These are phyloP conservation scores for Grosmannia serpens DNA, from an alignment of 2,329 filamentous ascomycete species.

Conservation along the genomic window DNA sequence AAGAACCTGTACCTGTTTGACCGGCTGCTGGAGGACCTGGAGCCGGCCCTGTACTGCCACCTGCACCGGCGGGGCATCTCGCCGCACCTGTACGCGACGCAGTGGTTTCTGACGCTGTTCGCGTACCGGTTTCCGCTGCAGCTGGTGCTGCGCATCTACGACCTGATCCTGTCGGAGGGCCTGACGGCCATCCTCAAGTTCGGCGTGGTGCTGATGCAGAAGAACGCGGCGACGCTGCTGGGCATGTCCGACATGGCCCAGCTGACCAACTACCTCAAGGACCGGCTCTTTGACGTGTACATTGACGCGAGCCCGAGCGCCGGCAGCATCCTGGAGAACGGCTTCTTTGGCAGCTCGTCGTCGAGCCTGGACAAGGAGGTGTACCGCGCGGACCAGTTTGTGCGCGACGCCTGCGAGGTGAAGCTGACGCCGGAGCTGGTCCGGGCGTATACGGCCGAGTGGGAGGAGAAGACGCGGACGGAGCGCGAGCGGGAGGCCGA, in stretches of 20 bases:
- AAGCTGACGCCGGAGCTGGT: constrained; percentile 76
- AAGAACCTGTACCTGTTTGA: constrained; percentile 93
- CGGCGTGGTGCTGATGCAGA: constrained; percentile 90
- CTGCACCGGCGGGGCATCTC: constrained; percentile 78
- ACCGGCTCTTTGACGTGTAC: constrained; percentile 90
- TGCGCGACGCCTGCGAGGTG: constrained; percentile 83
- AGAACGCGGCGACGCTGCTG: constrained; percentile 69
- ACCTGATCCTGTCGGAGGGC: constrained; percentile 87
- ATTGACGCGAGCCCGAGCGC: constrained; percentile 89
- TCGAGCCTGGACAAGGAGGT: constrained; percentile 88
- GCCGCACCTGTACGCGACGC: constrained; percentile 88
- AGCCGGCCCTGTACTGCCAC: constrained; percentile 91
- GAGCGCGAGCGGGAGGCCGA: constrained; percentile 79
- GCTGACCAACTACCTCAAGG: constrained; percentile 82
- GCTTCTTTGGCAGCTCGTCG: constrained; percentile 90
- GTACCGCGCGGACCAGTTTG: constrained; percentile 86
- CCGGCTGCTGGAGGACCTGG: constrained; percentile 80
- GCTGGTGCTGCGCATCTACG: constrained; percentile 90
- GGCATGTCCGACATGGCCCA: constrained; percentile 84
- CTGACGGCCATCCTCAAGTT: constrained; percentile 90
- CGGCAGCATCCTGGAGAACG: constrained; percentile 87
- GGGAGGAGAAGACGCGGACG: constrained; percentile 78
- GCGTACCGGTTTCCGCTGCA: constrained; percentile 95
- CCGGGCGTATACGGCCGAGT: constrained; percentile 70
- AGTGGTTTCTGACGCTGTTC: constrained; percentile 99